phyloP scores from a whole-genome alignment of 2,329 filamentous ascomycete species.

The Paraphoma chrysanthemicola region DNA sequence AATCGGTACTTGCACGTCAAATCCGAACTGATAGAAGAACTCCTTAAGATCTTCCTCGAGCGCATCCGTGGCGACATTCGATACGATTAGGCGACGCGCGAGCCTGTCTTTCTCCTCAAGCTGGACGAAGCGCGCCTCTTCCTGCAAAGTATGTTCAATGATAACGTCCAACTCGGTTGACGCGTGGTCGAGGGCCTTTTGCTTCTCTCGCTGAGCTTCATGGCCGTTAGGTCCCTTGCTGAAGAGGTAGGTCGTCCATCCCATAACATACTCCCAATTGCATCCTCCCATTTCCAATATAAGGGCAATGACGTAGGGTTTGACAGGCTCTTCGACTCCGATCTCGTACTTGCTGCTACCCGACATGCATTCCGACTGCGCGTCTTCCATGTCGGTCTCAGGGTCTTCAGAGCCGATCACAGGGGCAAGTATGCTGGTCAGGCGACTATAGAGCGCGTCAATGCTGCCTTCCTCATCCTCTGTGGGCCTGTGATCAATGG shows the following conservation, averaged over 20 bases:
- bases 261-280: constrained; percentile 15
- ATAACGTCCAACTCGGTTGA: constrained; percentile 9
- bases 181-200: constrained; percentile 14
- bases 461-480: constrained; percentile 1
- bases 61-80: constrained; percentile 35
- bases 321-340: neutral
- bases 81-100: constrained; percentile 24
- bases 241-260: constrained; percentile 22
- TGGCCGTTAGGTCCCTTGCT: constrained; percentile 10
- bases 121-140: constrained; percentile 11
- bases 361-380: neutral
- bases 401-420: neutral
- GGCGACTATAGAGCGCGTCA: neutral
- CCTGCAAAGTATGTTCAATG: constrained; percentile 15
- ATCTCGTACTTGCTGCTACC: neutral
- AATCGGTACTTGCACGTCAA: constrained; percentile 22
- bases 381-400: neutral
- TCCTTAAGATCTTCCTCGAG: constrained; percentile 19
- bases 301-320: constrained; percentile 13
- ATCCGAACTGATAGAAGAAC: constrained; percentile 19
- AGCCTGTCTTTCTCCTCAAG: constrained; percentile 16
- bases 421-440: neutral
- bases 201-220: constrained; percentile 10
- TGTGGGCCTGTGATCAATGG: neutral
- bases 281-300: constrained; percentile 15